These are phyloP conservation scores for Aspergillus fumigatiaffinis DNA, from an alignment of 2,329 filamentous ascomycete genomes.

Conservation along the genomic window DNA sequence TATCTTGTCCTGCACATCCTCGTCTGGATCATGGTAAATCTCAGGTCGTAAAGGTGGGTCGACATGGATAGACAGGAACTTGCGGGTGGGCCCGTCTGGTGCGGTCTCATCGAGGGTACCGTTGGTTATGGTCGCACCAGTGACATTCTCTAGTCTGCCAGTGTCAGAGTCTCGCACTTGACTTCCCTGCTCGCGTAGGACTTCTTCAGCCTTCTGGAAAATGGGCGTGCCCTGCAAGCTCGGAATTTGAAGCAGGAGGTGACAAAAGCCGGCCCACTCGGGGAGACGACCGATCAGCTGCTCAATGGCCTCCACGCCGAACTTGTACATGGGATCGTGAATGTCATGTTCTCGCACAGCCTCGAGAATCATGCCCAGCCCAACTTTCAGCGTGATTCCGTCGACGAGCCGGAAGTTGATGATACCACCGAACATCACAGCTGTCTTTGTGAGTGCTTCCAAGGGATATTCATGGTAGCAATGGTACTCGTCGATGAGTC, in stretches of 20 bases:
- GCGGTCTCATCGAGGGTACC: slow-evolving; percentile 64
- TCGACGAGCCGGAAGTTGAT: slow-evolving; percentile 91
- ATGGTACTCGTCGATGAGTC: slow-evolving; percentile 92
- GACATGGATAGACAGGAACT: slow-evolving; percentile 74
- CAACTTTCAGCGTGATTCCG: slow-evolving; percentile 84
- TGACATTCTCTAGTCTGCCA: slow-evolving; percentile 33
- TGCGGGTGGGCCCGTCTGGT: slow-evolving; percentile 59
- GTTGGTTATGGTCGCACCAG: slow-evolving; percentile 56
- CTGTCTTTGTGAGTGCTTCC: slow-evolving; percentile 92
- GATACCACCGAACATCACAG: slow-evolving; percentile 92
- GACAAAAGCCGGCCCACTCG: slow-evolving; percentile 96
- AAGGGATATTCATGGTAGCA: slow-evolving; percentile 94
- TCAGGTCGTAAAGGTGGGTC: slow-evolving; percentile 63
- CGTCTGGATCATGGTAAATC: slow-evolving; percentile 75
- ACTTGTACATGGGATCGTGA: slow-evolving; percentile 94
- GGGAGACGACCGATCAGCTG: slow-evolving; percentile 77
- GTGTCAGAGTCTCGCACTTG: slow-evolving; percentile 53
- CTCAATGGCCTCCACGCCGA: slow-evolving; percentile 89
- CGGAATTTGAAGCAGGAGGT: slow-evolving; percentile 75
- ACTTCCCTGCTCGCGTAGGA: slow-evolving; percentile 64
- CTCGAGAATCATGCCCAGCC: slow-evolving; percentile 96
- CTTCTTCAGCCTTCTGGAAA: slow-evolving; percentile 75
- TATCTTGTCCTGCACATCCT: slow-evolving; percentile 85
- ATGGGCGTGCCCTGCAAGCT: slow-evolving; percentile 81
- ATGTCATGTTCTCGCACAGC: slow-evolving; percentile 80